Conservation (phyloP, 306 rosid genomes). For the Rubus idaeus region DNA sequence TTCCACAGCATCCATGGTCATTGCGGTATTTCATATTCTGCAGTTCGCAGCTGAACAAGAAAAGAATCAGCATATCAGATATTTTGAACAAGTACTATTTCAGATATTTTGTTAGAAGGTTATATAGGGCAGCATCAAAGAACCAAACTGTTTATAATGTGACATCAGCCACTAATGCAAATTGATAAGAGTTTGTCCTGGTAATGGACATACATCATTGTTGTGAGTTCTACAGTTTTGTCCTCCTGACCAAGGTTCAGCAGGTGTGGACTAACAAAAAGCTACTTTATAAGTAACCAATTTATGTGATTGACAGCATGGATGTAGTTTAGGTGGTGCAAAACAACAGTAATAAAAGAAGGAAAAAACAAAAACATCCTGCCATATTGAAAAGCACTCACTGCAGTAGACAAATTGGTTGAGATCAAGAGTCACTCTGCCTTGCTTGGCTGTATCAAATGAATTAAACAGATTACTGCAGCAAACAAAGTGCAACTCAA, state of each 20-base stretch:
- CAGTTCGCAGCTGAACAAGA: slow-evolving; percentile 74
- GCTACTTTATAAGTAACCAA: neutral
- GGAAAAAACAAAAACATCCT: neutral
- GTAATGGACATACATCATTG: no score
- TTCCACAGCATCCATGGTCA: neutral
- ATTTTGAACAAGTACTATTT: neutral
- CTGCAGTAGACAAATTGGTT: slow-evolving; percentile 91
- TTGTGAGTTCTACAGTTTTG: no score
- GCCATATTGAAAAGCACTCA: slow-evolving; percentile 41
- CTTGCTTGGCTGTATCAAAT: slow-evolving; percentile 84
- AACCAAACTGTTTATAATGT: neutral
- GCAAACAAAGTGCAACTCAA: slow-evolving; percentile 24
- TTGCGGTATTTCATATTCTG: slow-evolving; percentile 50
- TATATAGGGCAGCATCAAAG: neutral
- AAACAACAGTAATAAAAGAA: neutral
- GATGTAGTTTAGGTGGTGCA: neutral
- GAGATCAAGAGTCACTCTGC: slow-evolving; percentile 88
- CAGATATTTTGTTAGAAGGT: neutral
- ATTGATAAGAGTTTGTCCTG: no score
- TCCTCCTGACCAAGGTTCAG: neutral
- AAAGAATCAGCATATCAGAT: slow-evolving; percentile 21
- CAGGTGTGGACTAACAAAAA: neutral
- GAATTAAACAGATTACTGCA: slow-evolving; percentile 84
- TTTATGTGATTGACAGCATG: neutral
- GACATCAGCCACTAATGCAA: neutral